phyloP scores from a whole-genome alignment of 768 basidiomycete species.

The Suillus sp. region DNA sequence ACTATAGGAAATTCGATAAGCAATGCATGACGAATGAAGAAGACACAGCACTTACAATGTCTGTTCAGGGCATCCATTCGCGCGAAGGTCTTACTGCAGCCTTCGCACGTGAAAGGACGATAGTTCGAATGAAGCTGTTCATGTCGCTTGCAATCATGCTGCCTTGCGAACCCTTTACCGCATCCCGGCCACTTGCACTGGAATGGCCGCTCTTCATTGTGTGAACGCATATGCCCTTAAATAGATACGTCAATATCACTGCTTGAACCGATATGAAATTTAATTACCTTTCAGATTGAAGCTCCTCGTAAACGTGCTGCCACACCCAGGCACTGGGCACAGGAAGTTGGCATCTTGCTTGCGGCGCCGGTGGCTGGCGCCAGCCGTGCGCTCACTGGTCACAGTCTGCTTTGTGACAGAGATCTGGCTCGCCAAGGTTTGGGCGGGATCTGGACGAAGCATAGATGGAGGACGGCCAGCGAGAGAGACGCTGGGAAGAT shows the following conservation, averaged over 20 bases:
- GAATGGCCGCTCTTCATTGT: slow-evolving; percentile 94
- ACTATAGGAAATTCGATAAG: slow-evolving; percentile 43
- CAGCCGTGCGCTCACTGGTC: slow-evolving; percentile 86
- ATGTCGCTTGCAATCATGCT: slow-evolving; percentile 96
- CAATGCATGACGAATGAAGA: not conserved
- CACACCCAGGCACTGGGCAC: slow-evolving; percentile 82
- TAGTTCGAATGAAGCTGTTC: slow-evolving; percentile 94
- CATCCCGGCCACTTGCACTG: slow-evolving; percentile 95
- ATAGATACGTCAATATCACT: slow-evolving; percentile 14
- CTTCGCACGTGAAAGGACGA: slow-evolving; percentile 90
- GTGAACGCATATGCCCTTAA: slow-evolving; percentile 88
- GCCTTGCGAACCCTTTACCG: slow-evolving; percentile 89
- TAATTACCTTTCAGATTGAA: slow-evolving; percentile 87
- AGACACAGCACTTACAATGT: slow-evolving; percentile 65
- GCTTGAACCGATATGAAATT: slow-evolving; percentile 10
- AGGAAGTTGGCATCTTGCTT: slow-evolving; percentile 88
- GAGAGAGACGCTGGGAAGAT: slow-evolving; percentile 43
- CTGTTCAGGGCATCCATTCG: slow-evolving; percentile 93
- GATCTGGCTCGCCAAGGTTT: slow-evolving; percentile 14
- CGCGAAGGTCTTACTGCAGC: slow-evolving; percentile 92
- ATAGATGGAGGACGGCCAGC: slow-evolving; percentile 22
- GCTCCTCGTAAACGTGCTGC: slow-evolving; percentile 86
- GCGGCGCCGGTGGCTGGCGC: slow-evolving; percentile 81
- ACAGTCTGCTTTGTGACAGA: slow-evolving; percentile 75
- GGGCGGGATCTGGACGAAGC: slow-evolving; percentile 15